phyloP scores from a whole-genome alignment of 2,329 filamentous ascomycete genomes.

The Verticillium alfalfae region DNA sequence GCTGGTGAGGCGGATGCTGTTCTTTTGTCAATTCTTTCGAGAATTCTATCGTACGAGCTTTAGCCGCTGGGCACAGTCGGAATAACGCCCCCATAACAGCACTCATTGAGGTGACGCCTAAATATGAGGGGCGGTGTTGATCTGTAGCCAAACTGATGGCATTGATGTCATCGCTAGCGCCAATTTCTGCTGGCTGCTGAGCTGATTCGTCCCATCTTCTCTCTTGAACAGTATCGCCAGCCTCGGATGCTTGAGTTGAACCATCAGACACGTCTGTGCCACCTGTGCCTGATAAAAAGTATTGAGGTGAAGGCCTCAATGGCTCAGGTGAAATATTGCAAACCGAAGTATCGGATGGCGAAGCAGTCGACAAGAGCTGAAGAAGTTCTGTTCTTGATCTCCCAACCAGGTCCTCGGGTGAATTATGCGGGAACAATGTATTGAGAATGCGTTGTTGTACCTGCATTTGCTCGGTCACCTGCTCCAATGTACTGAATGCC shows the following conservation, averaged over 20 bases:
- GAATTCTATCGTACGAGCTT: slow-evolving; percentile 17
- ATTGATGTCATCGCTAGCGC: slow-evolving; percentile 24
- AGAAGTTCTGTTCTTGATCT: slow-evolving; percentile 16
- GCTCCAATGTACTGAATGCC: slow-evolving; percentile 15
- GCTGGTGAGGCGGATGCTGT: slow-evolving; percentile 5
- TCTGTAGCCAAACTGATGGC: slow-evolving; percentile 42
- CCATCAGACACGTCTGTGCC: slow-evolving; percentile 7
- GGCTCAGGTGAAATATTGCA: too few relatives aligned
- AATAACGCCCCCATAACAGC: slow-evolving; percentile 55
- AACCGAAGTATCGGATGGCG: not conserved
- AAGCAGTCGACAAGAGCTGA: slow-evolving; percentile 3
- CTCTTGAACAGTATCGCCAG: slow-evolving; percentile 18
- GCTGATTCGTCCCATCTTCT: slow-evolving; percentile 21
- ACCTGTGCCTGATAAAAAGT: too few relatives aligned
- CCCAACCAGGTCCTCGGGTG: slow-evolving; percentile 10
- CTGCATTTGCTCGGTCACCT: slow-evolving; percentile 16
- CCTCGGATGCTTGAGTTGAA: slow-evolving; percentile 18
- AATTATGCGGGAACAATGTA: slow-evolving; percentile 14
- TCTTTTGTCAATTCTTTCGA: slow-evolving; percentile 15
- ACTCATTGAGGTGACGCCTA: slow-evolving; percentile 60
- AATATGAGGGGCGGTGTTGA: slow-evolving; percentile 51
- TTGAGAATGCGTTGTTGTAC: slow-evolving; percentile 15
- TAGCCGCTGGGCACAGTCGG: slow-evolving; percentile 22
- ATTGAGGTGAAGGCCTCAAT: too few relatives aligned
- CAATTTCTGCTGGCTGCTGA: slow-evolving; percentile 14